A percentile compares a stretch with the other conserved stretches of the same genome.
Conservation (phyloP, 2,329 filamentous ascomycete genomes). For the Fusarium annulatum region DNA sequence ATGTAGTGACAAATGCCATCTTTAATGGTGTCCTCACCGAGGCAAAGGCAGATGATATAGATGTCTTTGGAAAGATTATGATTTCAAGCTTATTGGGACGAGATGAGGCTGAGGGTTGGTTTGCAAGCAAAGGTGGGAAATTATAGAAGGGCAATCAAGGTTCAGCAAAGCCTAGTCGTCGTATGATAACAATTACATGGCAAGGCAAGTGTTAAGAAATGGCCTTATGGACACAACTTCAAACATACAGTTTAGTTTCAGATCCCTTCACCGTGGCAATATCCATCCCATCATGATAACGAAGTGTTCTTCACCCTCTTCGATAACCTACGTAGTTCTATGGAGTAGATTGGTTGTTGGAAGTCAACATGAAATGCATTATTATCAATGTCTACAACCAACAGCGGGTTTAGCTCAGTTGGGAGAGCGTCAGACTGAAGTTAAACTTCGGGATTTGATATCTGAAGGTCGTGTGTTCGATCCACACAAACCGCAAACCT, state of each 20-base stretch:
- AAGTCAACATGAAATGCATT: rapidly evolving
- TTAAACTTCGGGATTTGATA: conserved; percentile 40
- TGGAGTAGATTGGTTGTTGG: rapidly evolving
- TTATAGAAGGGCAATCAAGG: neutral
- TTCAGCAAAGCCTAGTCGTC: neutral
- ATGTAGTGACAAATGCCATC: conserved; percentile 48
- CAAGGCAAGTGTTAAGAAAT: neutral
- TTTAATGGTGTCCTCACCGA: conserved; percentile 46
- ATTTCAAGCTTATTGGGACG: conserved; percentile 47
- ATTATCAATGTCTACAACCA: rapidly evolving
- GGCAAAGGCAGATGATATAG: conserved; percentile 56
- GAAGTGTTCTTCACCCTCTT: neutral
- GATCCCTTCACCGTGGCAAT: neutral
- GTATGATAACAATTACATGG: neutral
- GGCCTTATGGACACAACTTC: too few species aligned
- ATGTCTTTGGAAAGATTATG: conserved; percentile 56
- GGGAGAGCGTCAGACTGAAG: conserved; percentile 45
- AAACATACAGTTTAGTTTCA: neutral
- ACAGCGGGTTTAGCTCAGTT: conserved; percentile 48
- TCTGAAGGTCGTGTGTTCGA: conserved; percentile 49
- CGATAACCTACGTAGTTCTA: neutral
- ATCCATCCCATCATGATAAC: neutral
- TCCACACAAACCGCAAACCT: conserved; percentile 45
- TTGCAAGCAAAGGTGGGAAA: conserved; percentile 43
- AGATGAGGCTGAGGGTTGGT: conserved; percentile 51